These are phyloP conservation scores for Barnettozyma siamensis DNA, from an alignment of 805 yeast genomes.

Conservation along the genomic window DNA sequence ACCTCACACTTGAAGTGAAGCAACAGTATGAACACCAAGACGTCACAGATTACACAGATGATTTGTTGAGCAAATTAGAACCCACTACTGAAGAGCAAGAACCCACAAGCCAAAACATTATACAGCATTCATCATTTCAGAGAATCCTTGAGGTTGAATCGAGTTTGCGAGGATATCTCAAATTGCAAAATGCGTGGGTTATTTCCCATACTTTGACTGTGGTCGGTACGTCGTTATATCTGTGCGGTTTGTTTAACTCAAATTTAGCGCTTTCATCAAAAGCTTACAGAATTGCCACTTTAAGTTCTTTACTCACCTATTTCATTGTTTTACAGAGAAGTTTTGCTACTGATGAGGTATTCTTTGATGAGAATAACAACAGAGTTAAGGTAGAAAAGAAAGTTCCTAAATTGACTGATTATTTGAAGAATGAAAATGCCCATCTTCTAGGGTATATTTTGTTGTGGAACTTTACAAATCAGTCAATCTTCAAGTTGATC, in stretches of 20 bases:
- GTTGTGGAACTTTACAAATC: conserved; percentile 33
- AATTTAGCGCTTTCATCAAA: not conserved
- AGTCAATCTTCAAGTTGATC: conserved; percentile 29
- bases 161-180: no score
- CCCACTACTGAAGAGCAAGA: no score
- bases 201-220: conserved; percentile 21
- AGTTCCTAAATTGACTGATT: conserved; percentile 28
- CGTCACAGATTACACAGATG: not conserved
- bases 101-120: no score
- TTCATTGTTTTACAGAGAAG: conserved; percentile 22
- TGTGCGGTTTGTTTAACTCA: conserved; percentile 3
- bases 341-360: conserved; percentile 15
- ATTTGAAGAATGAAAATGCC: conserved; percentile 36
- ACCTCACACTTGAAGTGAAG: no score
- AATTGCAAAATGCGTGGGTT: conserved; percentile 22
- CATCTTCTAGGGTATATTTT: conserved; percentile 32
- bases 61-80: no score
- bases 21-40: not conserved
- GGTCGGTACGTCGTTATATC: conserved; percentile 12
- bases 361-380: conserved; percentile 9
- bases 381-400: conserved; percentile 11
- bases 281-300: conserved; percentile 15
- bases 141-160: no score
- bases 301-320: conserved; percentile 21
- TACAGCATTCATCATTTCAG: no score